Evolutionary conservation across 75 land plant genomes (phyloP).

Genomic region (Pseudotsuga menziesii): DNA sequence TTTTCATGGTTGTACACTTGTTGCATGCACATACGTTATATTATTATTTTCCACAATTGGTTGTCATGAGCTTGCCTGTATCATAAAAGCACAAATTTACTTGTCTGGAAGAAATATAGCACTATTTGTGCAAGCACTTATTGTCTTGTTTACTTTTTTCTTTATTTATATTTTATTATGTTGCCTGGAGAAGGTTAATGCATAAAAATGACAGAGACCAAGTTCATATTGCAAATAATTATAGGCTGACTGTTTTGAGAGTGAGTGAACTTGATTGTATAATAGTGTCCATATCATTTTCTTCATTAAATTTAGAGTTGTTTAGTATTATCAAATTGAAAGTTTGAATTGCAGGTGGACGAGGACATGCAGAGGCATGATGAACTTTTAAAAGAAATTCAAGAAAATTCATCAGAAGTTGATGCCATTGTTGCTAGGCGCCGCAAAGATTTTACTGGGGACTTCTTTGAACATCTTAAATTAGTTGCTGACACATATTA

Average conservation of each 20-base stretch:
- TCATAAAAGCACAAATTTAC: not conserved
- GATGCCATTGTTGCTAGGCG: slow-evolving; percentile 60
- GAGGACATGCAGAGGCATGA: slow-evolving; percentile 91
- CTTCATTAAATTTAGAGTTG: not conserved
- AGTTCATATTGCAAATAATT: too few species aligned
- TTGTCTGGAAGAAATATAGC: not conserved
- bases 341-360: slow-evolving; percentile 51
- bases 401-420: slow-evolving; percentile 36
- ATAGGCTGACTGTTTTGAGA: too few species aligned
- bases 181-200: not conserved
- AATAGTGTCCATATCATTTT: not conserved
- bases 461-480: slow-evolving; percentile 85
- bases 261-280: too few species aligned
- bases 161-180: not conserved
- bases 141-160: not conserved
- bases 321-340: not conserved
- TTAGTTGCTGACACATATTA: slow-evolving; percentile 63
- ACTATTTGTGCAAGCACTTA: not conserved
- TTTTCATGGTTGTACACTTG: too few species aligned
- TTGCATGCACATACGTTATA: too few species aligned
- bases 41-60: too few species aligned
- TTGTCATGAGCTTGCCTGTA: too few species aligned
- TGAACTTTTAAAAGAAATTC: slow-evolving; percentile 63
- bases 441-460: slow-evolving; percentile 90
- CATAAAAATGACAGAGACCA: too few species aligned